Evolutionary conservation across 805 yeast species (phyloP).

Genomic region (Yamadazyma philogaea): DNA sequence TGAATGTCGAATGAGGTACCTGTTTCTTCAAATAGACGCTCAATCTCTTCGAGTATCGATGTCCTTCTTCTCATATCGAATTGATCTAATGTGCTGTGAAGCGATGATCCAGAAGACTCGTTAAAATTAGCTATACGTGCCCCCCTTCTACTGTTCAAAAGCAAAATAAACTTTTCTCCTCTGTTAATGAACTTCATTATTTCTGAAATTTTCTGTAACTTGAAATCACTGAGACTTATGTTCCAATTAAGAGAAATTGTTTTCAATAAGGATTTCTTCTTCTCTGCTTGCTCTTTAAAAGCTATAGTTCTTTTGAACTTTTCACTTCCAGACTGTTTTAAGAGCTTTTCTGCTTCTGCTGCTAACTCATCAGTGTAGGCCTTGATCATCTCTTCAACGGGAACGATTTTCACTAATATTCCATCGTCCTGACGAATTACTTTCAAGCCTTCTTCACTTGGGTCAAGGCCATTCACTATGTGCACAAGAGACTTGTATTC

Average conservation of each 20-base stretch:
- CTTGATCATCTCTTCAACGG: conserved; percentile 31
- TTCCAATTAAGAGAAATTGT: conserved; percentile 34
- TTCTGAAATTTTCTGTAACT: conserved; percentile 35
- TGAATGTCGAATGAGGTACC: conserved; percentile 25
- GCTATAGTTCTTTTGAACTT: conserved; percentile 27
- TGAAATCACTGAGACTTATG: conserved; percentile 37
- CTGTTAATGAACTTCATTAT: conserved; percentile 28
- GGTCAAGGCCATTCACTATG: conserved; percentile 29
- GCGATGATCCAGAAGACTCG: neutral
- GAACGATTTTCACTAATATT: conserved; percentile 20
- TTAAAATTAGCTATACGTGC: conserved; percentile 11
- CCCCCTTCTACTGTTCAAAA: neutral
- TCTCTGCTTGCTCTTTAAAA: conserved; percentile 29
- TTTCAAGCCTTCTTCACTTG: conserved; percentile 12
- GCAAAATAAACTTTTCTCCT: conserved; percentile 28
- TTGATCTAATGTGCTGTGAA: conserved; percentile 7
- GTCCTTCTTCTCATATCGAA: conserved; percentile 26
- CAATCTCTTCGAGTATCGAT: conserved; percentile 25
- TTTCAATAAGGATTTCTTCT: conserved; percentile 36
- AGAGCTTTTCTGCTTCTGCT: conserved; percentile 24
- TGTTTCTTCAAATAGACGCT: conserved; percentile 27
- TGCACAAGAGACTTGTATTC: conserved; percentile 25
- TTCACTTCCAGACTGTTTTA: conserved; percentile 32
- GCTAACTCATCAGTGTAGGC: conserved; percentile 32
- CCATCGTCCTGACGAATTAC: conserved; percentile 7